These are phyloP conservation scores for Cladosporium sp. DNA, from an alignment of 2,329 filamentous ascomycete species.

Conservation along the genomic window DNA sequence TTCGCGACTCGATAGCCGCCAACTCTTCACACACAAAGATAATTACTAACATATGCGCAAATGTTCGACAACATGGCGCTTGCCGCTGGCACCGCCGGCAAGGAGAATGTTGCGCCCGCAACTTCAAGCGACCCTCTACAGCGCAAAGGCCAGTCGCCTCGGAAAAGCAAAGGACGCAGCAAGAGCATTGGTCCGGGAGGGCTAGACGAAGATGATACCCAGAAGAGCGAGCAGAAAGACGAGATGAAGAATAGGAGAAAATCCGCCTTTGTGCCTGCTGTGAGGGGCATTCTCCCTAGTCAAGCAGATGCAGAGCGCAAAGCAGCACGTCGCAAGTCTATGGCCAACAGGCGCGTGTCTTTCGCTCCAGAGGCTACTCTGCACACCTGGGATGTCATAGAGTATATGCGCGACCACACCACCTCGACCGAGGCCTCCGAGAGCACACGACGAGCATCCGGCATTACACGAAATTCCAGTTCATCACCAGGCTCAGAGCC, in stretches of 20 bases:
- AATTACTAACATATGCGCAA: constrained; percentile 21
- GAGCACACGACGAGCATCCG: constrained; percentile 72
- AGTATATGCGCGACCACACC: constrained; percentile 84
- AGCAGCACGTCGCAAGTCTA: constrained; percentile 78
- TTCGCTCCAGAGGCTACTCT: constrained; percentile 97
- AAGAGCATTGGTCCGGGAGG: constrained; percentile 96
- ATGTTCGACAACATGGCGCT: constrained; percentile 27
- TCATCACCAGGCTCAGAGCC: constrained; percentile 51
- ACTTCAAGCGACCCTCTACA: constrained; percentile 37
- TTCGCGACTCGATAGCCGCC: constrained; percentile 2
- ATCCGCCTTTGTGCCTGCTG: constrained; percentile 52
- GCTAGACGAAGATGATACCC: constrained; percentile 74
- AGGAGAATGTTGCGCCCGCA: constrained; percentile 40
- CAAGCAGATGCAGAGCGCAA: constrained; percentile 67
- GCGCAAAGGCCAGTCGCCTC: constrained; percentile 41
- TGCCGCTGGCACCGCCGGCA: constrained; percentile 28
- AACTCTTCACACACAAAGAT: neutral
- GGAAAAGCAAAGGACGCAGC: constrained; percentile 71
- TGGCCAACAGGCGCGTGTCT: constrained; percentile 84
- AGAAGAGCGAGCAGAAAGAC: constrained; percentile 30
- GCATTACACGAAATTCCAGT: constrained; percentile 46
- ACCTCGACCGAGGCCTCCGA: constrained; percentile 71
- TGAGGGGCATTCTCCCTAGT: constrained; percentile 59
- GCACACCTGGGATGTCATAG: constrained; percentile 94
- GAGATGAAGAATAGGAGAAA: constrained; percentile 38